Percentiles rank a stretch among this genome's conserved stretches.
These are phyloP conservation scores for Mucuna pruriens DNA, from an alignment of 306 rosid species.

Conservation along the genomic window DNA sequence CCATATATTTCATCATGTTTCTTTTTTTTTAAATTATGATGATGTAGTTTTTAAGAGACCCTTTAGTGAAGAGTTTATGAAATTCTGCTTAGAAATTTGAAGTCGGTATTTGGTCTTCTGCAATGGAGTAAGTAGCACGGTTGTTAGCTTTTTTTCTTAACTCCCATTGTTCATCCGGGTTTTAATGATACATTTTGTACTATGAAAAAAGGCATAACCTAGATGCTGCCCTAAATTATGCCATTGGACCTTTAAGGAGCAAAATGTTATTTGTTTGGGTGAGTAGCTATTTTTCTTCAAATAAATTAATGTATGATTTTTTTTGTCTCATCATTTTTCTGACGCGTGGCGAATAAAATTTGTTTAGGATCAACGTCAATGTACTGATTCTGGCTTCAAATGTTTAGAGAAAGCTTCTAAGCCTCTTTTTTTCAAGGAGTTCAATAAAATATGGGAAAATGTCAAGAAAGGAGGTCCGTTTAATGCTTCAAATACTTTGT, in stretches of 20 bases:
- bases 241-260: neutral
- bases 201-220: conserved; percentile 25
- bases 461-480: neutral
- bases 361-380: neutral
- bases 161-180: neutral
- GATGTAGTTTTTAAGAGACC: conserved; percentile 40
- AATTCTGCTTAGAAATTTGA: conserved; percentile 50
- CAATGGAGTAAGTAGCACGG: neutral
- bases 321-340: neutral
- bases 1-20: neutral
- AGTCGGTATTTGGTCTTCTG: conserved; percentile 51
- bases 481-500: conserved; percentile 28
- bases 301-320: no score
- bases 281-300: neutral
- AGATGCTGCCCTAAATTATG: neutral
- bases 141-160: neutral
- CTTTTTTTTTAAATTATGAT: neutral
- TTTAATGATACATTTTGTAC: no score
- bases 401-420: neutral
- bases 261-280: conserved; percentile 44
- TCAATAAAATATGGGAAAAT: neutral
- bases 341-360: neutral
- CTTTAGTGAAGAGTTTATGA: conserved; percentile 36
- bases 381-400: neutral
- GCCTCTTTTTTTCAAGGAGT: conserved; percentile 36